Evolutionary conservation across 345 rosid genomes (phyloP).

Genomic region (Clausena lansium): DNA sequence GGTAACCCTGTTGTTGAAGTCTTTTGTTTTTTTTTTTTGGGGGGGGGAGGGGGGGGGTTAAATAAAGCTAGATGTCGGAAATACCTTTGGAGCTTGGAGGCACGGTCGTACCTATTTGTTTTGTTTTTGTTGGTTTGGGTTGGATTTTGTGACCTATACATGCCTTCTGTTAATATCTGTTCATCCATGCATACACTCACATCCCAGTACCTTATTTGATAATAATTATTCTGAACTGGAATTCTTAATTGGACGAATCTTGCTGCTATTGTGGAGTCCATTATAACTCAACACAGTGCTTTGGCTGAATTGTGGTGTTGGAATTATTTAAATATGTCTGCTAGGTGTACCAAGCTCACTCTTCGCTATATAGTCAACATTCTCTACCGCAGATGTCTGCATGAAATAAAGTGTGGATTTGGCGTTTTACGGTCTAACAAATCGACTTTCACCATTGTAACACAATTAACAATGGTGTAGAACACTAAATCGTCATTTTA

Average conservation of each 20-base stretch:
- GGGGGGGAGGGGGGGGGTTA: too few relatives aligned
- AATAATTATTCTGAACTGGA: background rate
- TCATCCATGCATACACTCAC: background rate
- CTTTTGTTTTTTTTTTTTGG: too few relatives aligned
- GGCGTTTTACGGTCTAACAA: too few relatives aligned
- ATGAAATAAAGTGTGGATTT: too few relatives aligned
- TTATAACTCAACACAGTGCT: background rate
- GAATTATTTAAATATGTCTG: background rate
- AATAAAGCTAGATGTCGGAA: background rate
- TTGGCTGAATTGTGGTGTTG: background rate
- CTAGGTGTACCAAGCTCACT: background rate
- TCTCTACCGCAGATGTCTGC: too few relatives aligned
- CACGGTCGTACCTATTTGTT: background rate
- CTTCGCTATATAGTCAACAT: too few relatives aligned
- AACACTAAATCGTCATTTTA: too few relatives aligned
- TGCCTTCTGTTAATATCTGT: background rate
- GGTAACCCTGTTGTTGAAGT: background rate
- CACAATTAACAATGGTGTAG: too few relatives aligned
- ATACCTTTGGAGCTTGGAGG: background rate
- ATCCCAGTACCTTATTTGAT: background rate
- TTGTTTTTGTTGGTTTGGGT: background rate
- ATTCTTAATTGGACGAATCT: background rate
- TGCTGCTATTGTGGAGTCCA: background rate
- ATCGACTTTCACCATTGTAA: too few relatives aligned
- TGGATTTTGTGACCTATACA: background rate